Evolutionary conservation across 176 grass and related monocot genomes (phyloP).

Genomic region (Elaeis guineensis): DNA sequence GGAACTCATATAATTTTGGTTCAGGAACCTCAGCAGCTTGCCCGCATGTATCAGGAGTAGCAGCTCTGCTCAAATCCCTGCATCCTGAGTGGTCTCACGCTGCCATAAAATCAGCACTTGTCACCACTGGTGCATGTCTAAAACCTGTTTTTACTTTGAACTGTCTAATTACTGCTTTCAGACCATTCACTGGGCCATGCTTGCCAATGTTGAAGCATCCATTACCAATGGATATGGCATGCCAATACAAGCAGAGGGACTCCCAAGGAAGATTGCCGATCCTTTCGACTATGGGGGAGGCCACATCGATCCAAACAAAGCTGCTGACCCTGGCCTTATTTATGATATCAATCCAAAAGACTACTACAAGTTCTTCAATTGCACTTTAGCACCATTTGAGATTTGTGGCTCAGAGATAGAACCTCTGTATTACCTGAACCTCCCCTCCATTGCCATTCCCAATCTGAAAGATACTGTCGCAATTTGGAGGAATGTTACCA

Average conservation of each 20-base stretch:
- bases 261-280: slow-evolving; percentile 41
- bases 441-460: slow-evolving; percentile 43
- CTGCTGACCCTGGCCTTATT: slow-evolving; percentile 43
- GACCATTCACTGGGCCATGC: slow-evolving; percentile 1
- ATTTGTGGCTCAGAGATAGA: slow-evolving; percentile 5
- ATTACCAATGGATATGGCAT: slow-evolving; percentile 24
- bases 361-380: slow-evolving; percentile 39
- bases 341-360: slow-evolving; percentile 49
- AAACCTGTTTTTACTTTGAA: too few species aligned
- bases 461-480: slow-evolving; percentile 28
- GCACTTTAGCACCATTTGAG: slow-evolving; percentile 1
- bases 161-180: neutral
- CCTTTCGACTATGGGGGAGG: slow-evolving; percentile 70
- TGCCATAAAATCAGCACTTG: slow-evolving; percentile 52
- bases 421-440: slow-evolving; percentile 30
- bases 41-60: slow-evolving; percentile 49
- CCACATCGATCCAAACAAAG: slow-evolving; percentile 28
- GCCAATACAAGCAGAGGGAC: slow-evolving; percentile 33
- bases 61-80: slow-evolving; percentile 50
- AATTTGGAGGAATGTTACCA: slow-evolving; percentile 37
- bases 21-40: slow-evolving; percentile 50
- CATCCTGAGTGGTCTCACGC: slow-evolving; percentile 59
- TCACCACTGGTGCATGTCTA: slow-evolving; percentile 39
- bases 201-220: slow-evolving; percentile 27
- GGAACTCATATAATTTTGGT: slow-evolving; percentile 7